phyloP scores from a whole-genome alignment of 1,139 yeast species.

The Yamadazyma diospyri region DNA sequence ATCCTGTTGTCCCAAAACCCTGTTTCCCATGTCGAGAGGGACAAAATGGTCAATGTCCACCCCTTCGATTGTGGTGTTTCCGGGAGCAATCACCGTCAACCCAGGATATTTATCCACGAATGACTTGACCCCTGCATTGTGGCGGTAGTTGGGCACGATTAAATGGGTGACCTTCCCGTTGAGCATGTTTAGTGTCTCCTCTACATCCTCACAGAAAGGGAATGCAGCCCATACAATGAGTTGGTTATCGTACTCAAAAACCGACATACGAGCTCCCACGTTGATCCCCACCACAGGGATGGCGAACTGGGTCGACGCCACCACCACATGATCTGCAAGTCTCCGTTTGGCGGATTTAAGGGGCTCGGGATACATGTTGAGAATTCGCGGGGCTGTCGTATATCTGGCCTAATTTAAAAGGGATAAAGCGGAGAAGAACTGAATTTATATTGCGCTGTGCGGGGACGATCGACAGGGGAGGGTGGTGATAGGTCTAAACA shows the following conservation, averaged over 20 bases:
- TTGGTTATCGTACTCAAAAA: slow-evolving; percentile 33
- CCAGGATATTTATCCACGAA: slow-evolving; percentile 47
- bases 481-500: too few relatives aligned
- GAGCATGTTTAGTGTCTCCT: slow-evolving; percentile 29
- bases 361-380: slow-evolving; percentile 26
- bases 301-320: slow-evolving; percentile 48
- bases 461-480: too few relatives aligned
- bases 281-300: slow-evolving; percentile 28
- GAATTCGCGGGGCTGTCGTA: neutral
- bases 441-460: too few relatives aligned
- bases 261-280: slow-evolving; percentile 61
- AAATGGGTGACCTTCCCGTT: slow-evolving; percentile 38
- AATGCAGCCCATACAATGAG: slow-evolving; percentile 57
- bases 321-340: slow-evolving; percentile 41
- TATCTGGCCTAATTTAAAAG: too few relatives aligned
- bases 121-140: slow-evolving; percentile 48
- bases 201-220: slow-evolving; percentile 49
- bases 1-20: slow-evolving; percentile 19
- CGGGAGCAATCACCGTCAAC: slow-evolving; percentile 48
- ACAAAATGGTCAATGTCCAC: slow-evolving; percentile 30
- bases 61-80: slow-evolving; percentile 27
- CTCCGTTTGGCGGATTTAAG: slow-evolving; percentile 36
- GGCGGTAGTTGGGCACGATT: slow-evolving; percentile 51
- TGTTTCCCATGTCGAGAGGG: slow-evolving; percentile 23
- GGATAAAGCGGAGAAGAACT: too few relatives aligned